Evolutionary conservation across 495 filamentous ascomycete species (phyloP).

Genomic region (Cercophora newfieldiana): DNA sequence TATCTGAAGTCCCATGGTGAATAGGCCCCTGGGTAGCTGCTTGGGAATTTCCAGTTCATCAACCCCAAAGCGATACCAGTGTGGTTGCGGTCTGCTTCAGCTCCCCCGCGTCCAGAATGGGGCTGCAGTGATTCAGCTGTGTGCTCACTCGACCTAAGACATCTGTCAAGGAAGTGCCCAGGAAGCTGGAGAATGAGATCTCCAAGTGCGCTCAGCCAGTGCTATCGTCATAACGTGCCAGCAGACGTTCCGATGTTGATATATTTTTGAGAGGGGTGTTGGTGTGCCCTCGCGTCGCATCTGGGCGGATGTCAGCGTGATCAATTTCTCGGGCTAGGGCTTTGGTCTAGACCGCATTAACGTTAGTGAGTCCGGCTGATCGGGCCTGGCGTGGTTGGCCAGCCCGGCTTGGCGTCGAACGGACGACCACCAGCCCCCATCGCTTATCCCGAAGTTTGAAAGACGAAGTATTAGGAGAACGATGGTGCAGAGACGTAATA

Average conservation of each 20-base stretch:
- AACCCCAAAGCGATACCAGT: no score
- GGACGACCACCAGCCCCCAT: no score
- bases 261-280: neutral
- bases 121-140: neutral
- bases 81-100: no score
- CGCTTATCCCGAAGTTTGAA: no score
- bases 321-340: neutral
- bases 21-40: no score
- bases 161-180: neutral
- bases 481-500: no score
- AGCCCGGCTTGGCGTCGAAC: neutral
- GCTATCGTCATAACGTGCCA: neutral
- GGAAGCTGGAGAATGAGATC: neutral
- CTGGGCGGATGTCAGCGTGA: neutral
- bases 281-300: neutral
- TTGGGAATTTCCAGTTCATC: no score
- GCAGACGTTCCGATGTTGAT: neutral
- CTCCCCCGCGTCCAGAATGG: neutral
- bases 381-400: neutral
- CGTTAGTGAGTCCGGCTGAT: neutral
- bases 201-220: neutral
- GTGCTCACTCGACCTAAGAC: neutral
- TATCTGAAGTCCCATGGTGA: slow-evolving; percentile 45
- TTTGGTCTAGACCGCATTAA: neutral
- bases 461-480: no score